phyloP scores from a whole-genome alignment of 2,329 filamentous ascomycete genomes.

The Colletotrichum shisoi region DNA sequence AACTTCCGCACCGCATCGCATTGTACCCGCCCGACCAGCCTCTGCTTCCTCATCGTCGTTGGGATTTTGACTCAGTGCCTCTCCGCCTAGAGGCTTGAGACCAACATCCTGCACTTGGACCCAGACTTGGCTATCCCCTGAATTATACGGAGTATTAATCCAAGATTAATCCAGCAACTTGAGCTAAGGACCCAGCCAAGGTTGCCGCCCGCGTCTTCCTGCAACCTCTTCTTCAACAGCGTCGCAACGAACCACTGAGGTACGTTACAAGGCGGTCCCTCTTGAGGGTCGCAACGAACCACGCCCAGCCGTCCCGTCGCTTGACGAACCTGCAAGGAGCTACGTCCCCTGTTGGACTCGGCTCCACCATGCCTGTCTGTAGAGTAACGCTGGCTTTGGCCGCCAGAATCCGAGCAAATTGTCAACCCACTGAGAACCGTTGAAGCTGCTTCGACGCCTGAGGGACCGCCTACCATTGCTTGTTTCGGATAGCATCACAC shows the following conservation, averaged over 20 bases:
- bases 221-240: slow-evolving; percentile 32
- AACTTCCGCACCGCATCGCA: slow-evolving; percentile 18
- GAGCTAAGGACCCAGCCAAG: slow-evolving; percentile 15
- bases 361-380: slow-evolving; percentile 9
- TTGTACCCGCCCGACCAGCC: slow-evolving; percentile 19
- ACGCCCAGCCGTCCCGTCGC: slow-evolving; percentile 21
- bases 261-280: too few relatives aligned
- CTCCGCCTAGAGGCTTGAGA: slow-evolving; percentile 6
- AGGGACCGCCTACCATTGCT: neutral
- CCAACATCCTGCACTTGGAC: neutral
- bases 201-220: slow-evolving; percentile 12
- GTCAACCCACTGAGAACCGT: slow-evolving; percentile 14
- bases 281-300: slow-evolving; percentile 32
- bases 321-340: slow-evolving; percentile 18
- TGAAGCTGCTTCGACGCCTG: neutral
- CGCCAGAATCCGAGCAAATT: slow-evolving; percentile 15
- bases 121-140: slow-evolving; percentile 20
- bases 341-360: slow-evolving; percentile 15
- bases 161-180: slow-evolving; percentile 27
- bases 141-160: slow-evolving; percentile 37
- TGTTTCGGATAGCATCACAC: slow-evolving; percentile 5
- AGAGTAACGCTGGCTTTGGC: slow-evolving; percentile 4
- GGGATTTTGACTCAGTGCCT: slow-evolving; percentile 27
- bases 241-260: slow-evolving; percentile 30
- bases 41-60: slow-evolving; percentile 20